A percentile compares a stretch with the other conserved stretches of the same genome.
Conservation (phyloP, 352 stramenopile species). For the Globisporangium barbulae region DNA sequence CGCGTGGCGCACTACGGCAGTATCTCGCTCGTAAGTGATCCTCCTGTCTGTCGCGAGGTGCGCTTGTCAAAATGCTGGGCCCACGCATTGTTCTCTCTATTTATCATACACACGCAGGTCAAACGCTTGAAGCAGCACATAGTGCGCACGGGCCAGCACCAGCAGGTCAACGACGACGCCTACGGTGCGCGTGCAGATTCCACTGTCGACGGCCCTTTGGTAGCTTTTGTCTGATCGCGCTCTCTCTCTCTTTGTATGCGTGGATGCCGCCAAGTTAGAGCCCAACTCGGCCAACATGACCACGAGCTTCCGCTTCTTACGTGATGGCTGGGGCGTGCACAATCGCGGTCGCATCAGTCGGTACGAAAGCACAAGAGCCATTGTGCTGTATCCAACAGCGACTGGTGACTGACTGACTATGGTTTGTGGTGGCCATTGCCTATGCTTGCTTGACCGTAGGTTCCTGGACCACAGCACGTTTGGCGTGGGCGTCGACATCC, state of each 20-base stretch:
- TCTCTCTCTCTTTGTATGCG: neutral
- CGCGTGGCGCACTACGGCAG: slow-evolving; percentile 27
- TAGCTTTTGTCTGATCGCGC: neutral
- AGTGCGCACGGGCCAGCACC: neutral
- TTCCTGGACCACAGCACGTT: slow-evolving; percentile 81
- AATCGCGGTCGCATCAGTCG: slow-evolving; percentile 45
- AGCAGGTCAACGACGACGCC: neutral
- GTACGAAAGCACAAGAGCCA: slow-evolving; percentile 11
- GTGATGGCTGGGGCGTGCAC: slow-evolving; percentile 21
- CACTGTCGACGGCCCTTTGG: neutral
- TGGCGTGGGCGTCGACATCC: slow-evolving; percentile 55
- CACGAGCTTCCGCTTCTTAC: slow-evolving; percentile 30
- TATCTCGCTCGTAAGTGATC: slow-evolving; percentile 30
- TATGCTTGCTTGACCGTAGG: slow-evolving; percentile 21
- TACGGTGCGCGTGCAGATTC: neutral
- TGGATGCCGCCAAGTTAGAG: slow-evolving; percentile 16
- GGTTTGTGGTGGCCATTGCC: neutral
- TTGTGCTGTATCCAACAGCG: neutral
- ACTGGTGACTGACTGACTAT: neutral
- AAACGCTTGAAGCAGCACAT: slow-evolving; percentile 25
- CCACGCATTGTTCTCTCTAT: neutral
- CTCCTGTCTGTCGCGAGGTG: neutral
- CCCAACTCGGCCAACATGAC: slow-evolving; percentile 24
- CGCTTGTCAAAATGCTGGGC: neutral
- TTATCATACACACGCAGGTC: slow-evolving; percentile 8